Evolutionary conservation across 148 eudicot genomes (phyloP).

Genomic region (Chenopodium album): DNA sequence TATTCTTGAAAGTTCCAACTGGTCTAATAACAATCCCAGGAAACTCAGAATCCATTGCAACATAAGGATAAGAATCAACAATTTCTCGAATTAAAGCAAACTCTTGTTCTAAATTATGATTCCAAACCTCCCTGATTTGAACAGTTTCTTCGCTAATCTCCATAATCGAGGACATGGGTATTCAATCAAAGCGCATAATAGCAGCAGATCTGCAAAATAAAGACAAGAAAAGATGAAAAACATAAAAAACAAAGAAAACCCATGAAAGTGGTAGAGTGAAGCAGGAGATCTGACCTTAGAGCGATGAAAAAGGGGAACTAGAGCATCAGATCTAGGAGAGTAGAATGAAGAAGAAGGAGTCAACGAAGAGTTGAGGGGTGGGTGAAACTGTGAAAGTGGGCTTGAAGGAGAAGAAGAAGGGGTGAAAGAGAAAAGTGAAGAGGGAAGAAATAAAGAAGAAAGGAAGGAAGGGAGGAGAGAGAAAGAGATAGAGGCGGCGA

Average conservation of each 20-base stretch:
- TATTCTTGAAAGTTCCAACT: conserved; percentile 39
- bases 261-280: neutral
- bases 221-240: neutral
- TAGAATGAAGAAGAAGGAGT: neutral
- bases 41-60: conserved; percentile 52
- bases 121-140: conserved; percentile 50
- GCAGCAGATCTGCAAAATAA: conserved; percentile 23
- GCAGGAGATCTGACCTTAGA: conserved; percentile 36
- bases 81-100: conserved; percentile 37
- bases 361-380: conserved; percentile 11
- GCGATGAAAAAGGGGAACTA: neutral
- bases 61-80: conserved; percentile 45
- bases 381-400: neutral
- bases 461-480: neutral
- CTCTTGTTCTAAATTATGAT: conserved; percentile 39
- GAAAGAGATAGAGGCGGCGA: conserved; percentile 18
- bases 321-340: conserved; percentile 19
- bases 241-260: neutral
- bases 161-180: conserved; percentile 14
- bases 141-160: conserved; percentile 34
- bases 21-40: conserved; percentile 45
- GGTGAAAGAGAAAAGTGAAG: neutral
- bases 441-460: neutral
- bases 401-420: neutral
- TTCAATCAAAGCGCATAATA: conserved; percentile 17